These are phyloP conservation scores for Punctularia strigosozonata DNA, from an alignment of 768 basidiomycete genomes.

Conservation along the genomic window DNA sequence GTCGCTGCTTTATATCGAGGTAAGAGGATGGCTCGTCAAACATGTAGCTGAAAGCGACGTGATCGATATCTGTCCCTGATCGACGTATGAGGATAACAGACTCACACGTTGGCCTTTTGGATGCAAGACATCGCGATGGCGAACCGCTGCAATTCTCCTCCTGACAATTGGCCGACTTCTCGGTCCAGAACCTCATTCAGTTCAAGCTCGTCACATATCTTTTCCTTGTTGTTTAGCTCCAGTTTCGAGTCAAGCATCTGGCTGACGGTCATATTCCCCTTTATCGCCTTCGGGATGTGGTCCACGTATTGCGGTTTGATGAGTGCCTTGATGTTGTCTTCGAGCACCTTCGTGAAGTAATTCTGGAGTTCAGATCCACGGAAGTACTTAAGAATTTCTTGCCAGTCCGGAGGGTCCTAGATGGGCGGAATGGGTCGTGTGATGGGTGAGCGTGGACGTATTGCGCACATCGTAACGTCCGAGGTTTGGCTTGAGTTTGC, in stretches of 20 bases:
- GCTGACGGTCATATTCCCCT: slow-evolving; percentile 73
- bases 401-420: slow-evolving; percentile 97
- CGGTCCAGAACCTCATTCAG: slow-evolving; percentile 78
- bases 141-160: slow-evolving; percentile 96
- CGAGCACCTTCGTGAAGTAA: slow-evolving; percentile 98
- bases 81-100: slow-evolving; percentile 7
- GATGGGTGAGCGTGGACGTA: slow-evolving; percentile 1
- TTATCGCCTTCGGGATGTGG: slow-evolving; percentile 94
- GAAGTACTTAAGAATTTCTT: slow-evolving; percentile 97
- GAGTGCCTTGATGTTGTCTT: slow-evolving; percentile 96
- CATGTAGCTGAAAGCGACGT: slow-evolving; percentile 49
- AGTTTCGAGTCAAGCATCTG: slow-evolving; percentile 90
- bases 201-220: slow-evolving; percentile 79
- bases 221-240: slow-evolving; percentile 81
- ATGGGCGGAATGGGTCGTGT: slow-evolving; percentile 2
- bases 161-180: slow-evolving; percentile 78
- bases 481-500: slow-evolving; percentile 95
- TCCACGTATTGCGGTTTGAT: slow-evolving; percentile 99
- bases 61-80: background rate
- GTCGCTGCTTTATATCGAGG: slow-evolving; percentile 90
- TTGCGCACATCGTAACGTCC: slow-evolving; percentile 82
- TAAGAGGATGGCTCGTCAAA: slow-evolving; percentile 99
- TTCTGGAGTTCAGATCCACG: slow-evolving; percentile 98
- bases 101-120: slow-evolving; percentile 90
- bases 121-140: slow-evolving; percentile 97